Evolutionary conservation across 352 stramenopile genomes (phyloP), one percentile per base, ranked within the genome.

Genomic region (Phytophthora macrochlamydospora): DNA sequence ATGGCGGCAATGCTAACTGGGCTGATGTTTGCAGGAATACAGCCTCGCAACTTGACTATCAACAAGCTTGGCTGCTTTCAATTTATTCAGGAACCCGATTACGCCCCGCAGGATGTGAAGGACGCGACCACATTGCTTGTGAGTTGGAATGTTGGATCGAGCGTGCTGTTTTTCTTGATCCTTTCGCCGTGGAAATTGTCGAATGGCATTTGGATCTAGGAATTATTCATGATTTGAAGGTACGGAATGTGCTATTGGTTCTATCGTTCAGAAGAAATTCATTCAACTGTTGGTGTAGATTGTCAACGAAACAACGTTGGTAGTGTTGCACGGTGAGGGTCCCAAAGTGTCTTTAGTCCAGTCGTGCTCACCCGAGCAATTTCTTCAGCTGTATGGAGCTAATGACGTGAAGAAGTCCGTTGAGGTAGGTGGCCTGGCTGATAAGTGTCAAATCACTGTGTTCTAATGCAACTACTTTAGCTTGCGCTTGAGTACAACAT

Each of bases 201-300:
- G 89, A 96, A 56, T 95, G 89, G 85, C 89, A 96, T 65, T 61
- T 96, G 32, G 89, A 96, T 69, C 73, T 96, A 43, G 89, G 89
- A 13, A 81, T 88, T 8, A 92, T 96, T 32, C 87, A 94, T 45
- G 89, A 96, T 56, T 67, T 95, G 24, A 93, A 94, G 79, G 87
- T 93, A 69, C 32, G 18, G 18, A 24, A 24, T 24, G 18, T 24
- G 52, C 28, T 24, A 14, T 37, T 60, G 33, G 24, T 52, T 5
- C 24, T 2, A 7, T 33, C 32, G 46, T 42, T 2, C 42, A 9
- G 14, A 11, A 42, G 31, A 38, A 42, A 14, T 24, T 57, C 4
- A 11, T 33, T 45, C 4, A 45, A 45, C 24, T n/a, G 35, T 7
- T 38, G 11, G 40, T 59, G 8, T 56, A 94, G 86, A 79, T 94